A percentile compares a stretch with the other conserved stretches of the same genome.
Evolutionary conservation across 768 basidiomycete genomes (phyloP).

Genomic region (Mycena vulgaris): DNA sequence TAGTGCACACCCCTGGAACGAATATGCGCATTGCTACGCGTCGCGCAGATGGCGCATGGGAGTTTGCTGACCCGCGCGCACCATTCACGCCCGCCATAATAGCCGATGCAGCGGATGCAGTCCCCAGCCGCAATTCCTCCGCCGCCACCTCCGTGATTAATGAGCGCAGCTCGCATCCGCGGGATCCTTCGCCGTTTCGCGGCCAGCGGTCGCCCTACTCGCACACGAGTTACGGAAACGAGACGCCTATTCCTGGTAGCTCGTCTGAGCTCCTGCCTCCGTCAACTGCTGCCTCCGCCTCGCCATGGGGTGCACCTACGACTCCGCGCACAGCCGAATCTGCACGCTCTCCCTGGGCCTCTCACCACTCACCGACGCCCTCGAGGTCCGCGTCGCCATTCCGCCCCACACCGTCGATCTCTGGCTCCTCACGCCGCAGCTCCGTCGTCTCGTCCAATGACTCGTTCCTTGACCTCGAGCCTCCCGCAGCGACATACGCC

Average conservation of each 20-base stretch:
- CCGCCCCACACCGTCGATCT: conserved; percentile 11
- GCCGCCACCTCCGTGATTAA: neutral
- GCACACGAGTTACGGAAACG: conserved; percentile 1
- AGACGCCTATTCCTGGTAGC: conserved; percentile 4
- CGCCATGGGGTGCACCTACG: conserved; percentile 31
- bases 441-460: conserved; percentile 23
- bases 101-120: conserved; percentile 25
- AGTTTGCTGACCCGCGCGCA: conserved; percentile 60
- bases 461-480: conserved; percentile 28
- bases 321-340: conserved; percentile 28
- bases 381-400: conserved; percentile 21
- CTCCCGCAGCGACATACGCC: conserved; percentile 1
- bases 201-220: conserved; percentile 18
- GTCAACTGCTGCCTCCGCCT: conserved; percentile 17
- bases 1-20: conserved; percentile 66
- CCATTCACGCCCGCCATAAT: conserved; percentile 55
- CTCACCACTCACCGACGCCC: conserved; percentile 25
- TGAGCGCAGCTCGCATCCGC: conserved; percentile 11
- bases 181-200: neutral
- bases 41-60: conserved; percentile 70
- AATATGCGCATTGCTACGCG: conserved; percentile 73
- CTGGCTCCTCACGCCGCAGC: conserved; percentile 20
- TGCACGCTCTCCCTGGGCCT: conserved; percentile 16
- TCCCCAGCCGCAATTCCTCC: conserved; percentile 24
- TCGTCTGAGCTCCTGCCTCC: conserved; percentile 24